phyloP scores from a whole-genome alignment of 345 rosid species.

The Brassica juncea region DNA sequence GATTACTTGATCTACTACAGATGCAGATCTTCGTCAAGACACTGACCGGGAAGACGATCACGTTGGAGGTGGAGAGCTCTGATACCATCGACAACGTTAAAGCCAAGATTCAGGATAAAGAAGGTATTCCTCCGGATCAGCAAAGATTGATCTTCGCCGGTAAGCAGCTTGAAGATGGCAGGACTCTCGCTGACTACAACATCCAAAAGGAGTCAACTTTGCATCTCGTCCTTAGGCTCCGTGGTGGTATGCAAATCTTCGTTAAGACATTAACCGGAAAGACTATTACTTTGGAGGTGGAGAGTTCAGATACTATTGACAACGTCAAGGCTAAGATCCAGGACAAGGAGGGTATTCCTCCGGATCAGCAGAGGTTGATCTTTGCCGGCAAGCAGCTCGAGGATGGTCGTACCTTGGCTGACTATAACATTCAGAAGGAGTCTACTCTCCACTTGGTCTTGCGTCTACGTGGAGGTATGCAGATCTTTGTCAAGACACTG shows the following conservation, averaged over 20 bases:
- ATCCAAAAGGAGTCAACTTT: background rate
- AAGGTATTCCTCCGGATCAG: background rate
- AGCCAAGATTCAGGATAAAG: background rate
- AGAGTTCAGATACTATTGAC: background rate
- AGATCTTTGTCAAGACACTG: background rate
- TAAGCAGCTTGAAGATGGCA: background rate
- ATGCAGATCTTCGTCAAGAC: background rate
- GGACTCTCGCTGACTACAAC: background rate
- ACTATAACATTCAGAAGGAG: background rate
- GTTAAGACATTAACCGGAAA: background rate
- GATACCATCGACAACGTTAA: background rate
- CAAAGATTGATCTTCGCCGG: background rate
- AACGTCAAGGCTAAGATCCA: background rate
- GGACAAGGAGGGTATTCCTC: background rate
- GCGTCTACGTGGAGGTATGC: background rate
- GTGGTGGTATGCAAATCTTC: background rate
- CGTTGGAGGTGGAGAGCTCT: background rate
- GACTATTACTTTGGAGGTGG: background rate
- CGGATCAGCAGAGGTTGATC: background rate
- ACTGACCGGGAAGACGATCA: background rate
- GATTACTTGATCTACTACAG: background rate
- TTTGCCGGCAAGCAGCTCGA: background rate
- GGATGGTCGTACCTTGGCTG: background rate
- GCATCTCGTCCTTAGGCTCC: background rate
- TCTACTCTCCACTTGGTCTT: background rate